Base-by-base conservation (phyloP, 495 filamentous ascomycete species). In the Glonium stellatum region DNA sequence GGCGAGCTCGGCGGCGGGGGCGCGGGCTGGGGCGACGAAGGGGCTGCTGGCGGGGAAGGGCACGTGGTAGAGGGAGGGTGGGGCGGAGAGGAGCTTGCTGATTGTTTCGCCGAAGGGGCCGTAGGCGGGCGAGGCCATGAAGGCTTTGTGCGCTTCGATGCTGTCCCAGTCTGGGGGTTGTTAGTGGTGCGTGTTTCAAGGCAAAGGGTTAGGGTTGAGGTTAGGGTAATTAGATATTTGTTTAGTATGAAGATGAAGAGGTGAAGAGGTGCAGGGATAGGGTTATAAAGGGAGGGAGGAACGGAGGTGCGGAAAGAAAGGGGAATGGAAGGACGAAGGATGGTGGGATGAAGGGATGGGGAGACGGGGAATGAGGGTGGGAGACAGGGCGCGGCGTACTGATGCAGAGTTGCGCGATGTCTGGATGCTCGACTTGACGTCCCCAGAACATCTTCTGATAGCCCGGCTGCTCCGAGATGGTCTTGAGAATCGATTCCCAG, bases 1-100 rank as follows among this genome's bases (percentile, higher is more conserved):
- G 1, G 62, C 21, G 57, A 67, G 55, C 50, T 70, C 68, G 1
- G 65, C 63, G 8, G 63, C 53, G 50, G 65, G 65, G 1, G 59
- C 57, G 6, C 52, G 31, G 42, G 15, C 55, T 42, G 51, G 57
- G n/a, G 0, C 19, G 18, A 34, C 22, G 19, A 61, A 68, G 46
- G 62, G 52, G 0, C 22, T 22, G 15, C 12, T 23, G 15, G 42
- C 8, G 13, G 59, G 48, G n/a, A 60, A 22, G 5, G 27, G 13
- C 23, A 56, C 3, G 55, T 63, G 65, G 56, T 39, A 53, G 53
- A 64, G 2, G 15, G 39, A 21, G 8, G 55, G 57, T 4, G 49
- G 18, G 13, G 19, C 37, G 55, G 21, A 25, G 11, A 69, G n/a
- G 15, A 69, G n/a, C 12, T 55, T 48, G 4, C 13, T 22, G 0